Evolutionary conservation across 2,329 filamentous ascomycete genomes (phyloP), one percentile per base, ranked within the genome.

Genomic region (Clonostachys solani): DNA sequence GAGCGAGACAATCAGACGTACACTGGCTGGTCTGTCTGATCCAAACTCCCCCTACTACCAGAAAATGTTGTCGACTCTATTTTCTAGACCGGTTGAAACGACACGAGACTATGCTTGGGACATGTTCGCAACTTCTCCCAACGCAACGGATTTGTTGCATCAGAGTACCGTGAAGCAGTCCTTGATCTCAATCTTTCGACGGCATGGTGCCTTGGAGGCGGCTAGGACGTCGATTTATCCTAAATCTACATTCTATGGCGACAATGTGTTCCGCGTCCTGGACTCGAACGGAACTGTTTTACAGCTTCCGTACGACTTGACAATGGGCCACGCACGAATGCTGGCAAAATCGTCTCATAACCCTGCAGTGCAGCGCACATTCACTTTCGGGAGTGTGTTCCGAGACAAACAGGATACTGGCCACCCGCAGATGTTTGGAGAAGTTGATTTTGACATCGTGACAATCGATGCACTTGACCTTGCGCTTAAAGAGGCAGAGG

Each of bases 401-500:
- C 82, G 94, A 38, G 88, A 95, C 53, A 84, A 80, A 42, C 75
- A 83, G 43, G 84, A 84, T 47, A 91, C 89, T 8, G 88, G 89
- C 3, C 88, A 95, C 55, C 94, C 94, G 7, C 78, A 80, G 48
- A 87, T 86, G 58, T 87, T 89, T 61, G 87, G 89, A 10, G 94
- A 97, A 61, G 92, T 95, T 3, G 92, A 97, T 63, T 99, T 97
- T 63, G 94, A 99, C 66, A 91, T 99, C 50, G 80, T 96, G n/a
- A 92, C 91, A 1, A 80, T 82, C 41, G 85, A 92, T 55, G 86
- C 86, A 1, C 68, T 91, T 6, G 91, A 97, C 58, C 73, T 95
- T 42, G 86, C 91, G 2, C 66, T 96, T 47, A 95, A 95, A 59
- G 94, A 99, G 65, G 92, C 92, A 0, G 92, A 97, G 65, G 86